Evolutionary conservation across 176 grass and related monocot genomes (phyloP).

Genomic region (Areca catechu): DNA sequence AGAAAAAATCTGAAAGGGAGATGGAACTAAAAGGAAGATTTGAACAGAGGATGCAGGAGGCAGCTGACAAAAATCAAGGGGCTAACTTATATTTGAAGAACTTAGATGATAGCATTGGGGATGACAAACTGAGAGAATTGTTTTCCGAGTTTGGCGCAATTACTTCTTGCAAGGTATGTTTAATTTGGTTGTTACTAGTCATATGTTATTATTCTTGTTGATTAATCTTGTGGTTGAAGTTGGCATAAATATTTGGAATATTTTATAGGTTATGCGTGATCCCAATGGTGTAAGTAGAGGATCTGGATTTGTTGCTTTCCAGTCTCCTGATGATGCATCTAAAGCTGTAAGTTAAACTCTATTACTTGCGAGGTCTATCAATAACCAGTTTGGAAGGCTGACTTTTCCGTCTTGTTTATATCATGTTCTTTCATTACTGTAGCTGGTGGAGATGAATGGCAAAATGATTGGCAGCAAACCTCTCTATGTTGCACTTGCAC

Average conservation of each 20-base stretch:
- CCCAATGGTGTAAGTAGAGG: slow-evolving; percentile 82
- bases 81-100: slow-evolving; percentile 90
- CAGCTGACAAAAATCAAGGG: slow-evolving; percentile 69
- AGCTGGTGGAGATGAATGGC: slow-evolving; percentile 80
- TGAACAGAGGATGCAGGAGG: slow-evolving; percentile 73
- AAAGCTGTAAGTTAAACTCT: slow-evolving; percentile 52
- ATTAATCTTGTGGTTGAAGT: slow-evolving; percentile 3
- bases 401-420: no score
- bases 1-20: slow-evolving; percentile 81
- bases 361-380: no score
- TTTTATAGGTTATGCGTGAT: slow-evolving; percentile 70
- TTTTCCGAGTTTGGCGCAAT: slow-evolving; percentile 70
- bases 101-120: slow-evolving; percentile 71
- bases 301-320: slow-evolving; percentile 83
- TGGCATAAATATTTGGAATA: slow-evolving; percentile 7
- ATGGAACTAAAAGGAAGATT: slow-evolving; percentile 69
- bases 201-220: slow-evolving; percentile 1
- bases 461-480: slow-evolving; percentile 83
- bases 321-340: slow-evolving; percentile 65
- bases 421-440: background rate
- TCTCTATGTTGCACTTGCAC: slow-evolving; percentile 76
- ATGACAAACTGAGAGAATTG: slow-evolving; percentile 65
- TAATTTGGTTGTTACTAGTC: slow-evolving; percentile 2
- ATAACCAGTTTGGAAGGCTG: no score
- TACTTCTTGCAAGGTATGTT: slow-evolving; percentile 80